Base-by-base conservation (phyloP, 495 filamentous ascomycete species). In the Aspergillus nanangensis region DNA sequence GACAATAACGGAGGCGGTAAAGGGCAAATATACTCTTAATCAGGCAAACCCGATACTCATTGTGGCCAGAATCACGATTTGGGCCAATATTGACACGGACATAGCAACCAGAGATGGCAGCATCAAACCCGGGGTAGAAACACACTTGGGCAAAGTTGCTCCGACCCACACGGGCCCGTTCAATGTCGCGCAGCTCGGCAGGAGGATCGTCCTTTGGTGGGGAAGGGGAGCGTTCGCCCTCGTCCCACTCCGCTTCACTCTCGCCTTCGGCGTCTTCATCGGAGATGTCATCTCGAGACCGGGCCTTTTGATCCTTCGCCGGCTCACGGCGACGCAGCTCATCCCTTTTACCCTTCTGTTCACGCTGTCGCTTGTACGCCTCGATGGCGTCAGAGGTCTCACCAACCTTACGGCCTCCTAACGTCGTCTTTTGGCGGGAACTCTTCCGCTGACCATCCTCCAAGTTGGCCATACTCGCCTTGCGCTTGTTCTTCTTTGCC, bases 121-220 rank as follows among this genome's bases (percentile, higher is more conserved):
- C 76, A 14, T 90, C 84, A 45, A 99, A 95, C 9, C 83, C 84
- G 17, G 93, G 93, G 49, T 87, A 88, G 70, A 93, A 96, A 70
- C 88, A 94, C 33, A 95, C 83, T 56, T 87, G 79, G 4, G 82
- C 83, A 53, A 97, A 90, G 53, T 86, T 84, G 48, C 70, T 80
- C 25, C 94, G 79, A 17, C 91, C 88, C 47, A 98, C 74, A 46
- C 87, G 81, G 47, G 87, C 77, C 38, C 86, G 82, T 54, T 96
- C 85, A 50, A 94, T 76, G 56, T 98, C 90, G 2, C 75, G 69
- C n/a, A 95, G 72, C 9, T 82, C 80, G 10, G 86, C 82, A 10
- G 79, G 83, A 17, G 72, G 73, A 39, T 83, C 78, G 34, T 81
- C 73, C 36, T 72, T 76, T 10, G 71, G 63, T 5, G 60, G 45